Evolutionary conservation across 1,284 basidiomycete species (phyloP), one percentile per base, ranked within the genome.

Genomic region (Singerocomus rubriflavus): DNA sequence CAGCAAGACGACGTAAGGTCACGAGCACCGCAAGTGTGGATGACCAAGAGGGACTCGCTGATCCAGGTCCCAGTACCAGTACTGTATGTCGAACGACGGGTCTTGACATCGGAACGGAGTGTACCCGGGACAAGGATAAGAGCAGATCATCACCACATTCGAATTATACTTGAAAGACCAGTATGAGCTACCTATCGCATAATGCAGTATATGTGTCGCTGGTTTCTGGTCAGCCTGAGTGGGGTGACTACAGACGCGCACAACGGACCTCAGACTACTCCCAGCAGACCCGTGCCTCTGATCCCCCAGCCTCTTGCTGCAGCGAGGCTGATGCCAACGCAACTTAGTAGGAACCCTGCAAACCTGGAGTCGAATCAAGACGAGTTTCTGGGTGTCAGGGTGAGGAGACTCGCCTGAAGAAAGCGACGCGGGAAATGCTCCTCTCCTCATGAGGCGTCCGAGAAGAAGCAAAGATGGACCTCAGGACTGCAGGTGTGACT

Each of bases 381-480:
- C 36, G 30, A 2, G 11, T 12, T 29, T 33, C 5, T 3, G 27
- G 34, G 14, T 3, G 7, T n/a, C 17, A 44, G 13, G 16, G 11
- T 4, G 8, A 34, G 16, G 16, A 29, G 46, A 31, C 35, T 30
- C 64, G 86, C 88, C 89, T 79, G 68, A 91, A 91, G 73, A 91
- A 91, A 39, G 89, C 88, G 41, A 88, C 76, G 13, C 88, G 79
- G 34, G 88, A 91, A 44, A 91, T 81, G 0, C 85, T 83, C 32
- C 89, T 80, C 66, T 91, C 88, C 65, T 91, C 88, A 47, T 83
- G 72, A 3, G 84, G 80, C 1, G 85, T 84, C 11, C 88, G 78
- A 26, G 88, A 91, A 10, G 88, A 91, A 26, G 89, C 82, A 64
- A 91, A 91, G 56, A 91, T 91, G 45, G 84, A 84, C 34, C 88